Percentiles rank a stretch among this genome's conserved stretches.
These are phyloP conservation scores for Zygosaccharomyces pseudorouxii DNA, from an alignment of 805 yeast genomes.

Conservation along the genomic window DNA sequence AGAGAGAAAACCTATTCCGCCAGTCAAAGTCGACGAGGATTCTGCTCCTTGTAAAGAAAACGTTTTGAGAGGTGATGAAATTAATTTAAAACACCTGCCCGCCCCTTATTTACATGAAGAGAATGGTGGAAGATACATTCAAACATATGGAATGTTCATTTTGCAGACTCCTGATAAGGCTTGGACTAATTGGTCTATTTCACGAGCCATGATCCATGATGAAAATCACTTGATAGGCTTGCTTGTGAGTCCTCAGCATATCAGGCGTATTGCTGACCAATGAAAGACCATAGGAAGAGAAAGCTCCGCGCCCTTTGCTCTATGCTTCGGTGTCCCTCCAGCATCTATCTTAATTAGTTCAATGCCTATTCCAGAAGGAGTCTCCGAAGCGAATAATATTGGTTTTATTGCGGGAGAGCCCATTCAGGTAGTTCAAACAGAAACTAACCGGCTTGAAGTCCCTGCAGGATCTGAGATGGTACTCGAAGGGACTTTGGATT, in stretches of 20 bases:
- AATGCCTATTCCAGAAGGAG: constrained; percentile 24
- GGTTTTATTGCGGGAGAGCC: constrained; percentile 31
- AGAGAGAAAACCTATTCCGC: constrained; percentile 17
- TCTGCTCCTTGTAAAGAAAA: constrained; percentile 25
- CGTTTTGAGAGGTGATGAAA: constrained; percentile 18
- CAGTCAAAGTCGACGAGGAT: constrained; percentile 9
- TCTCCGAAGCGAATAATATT: constrained; percentile 23
- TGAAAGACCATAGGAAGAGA: constrained; percentile 27
- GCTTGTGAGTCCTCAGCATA: constrained; percentile 30
- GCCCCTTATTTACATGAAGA: constrained; percentile 23
- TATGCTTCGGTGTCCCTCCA: constrained; percentile 33
- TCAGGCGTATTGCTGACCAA: constrained; percentile 23
- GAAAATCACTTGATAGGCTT: constrained; percentile 27
- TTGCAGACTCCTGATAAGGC: constrained; percentile 28
- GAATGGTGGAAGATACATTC: constrained; percentile 30
- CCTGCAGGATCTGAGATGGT: constrained; percentile 30
- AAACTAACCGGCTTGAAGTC: constrained; percentile 23
- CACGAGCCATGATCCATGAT: constrained; percentile 27
- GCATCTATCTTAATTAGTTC: constrained; percentile 29
- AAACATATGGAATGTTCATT: constrained; percentile 31
- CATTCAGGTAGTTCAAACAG: constrained; percentile 25
- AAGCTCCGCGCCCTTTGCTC: constrained; percentile 22
- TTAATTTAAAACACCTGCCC: constrained; percentile 22
- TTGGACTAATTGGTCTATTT: constrained; percentile 34
- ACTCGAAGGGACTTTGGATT: constrained; percentile 25